Conservation (phyloP, 441 rosid genomes). For the Populus trichocarpa region DNA sequence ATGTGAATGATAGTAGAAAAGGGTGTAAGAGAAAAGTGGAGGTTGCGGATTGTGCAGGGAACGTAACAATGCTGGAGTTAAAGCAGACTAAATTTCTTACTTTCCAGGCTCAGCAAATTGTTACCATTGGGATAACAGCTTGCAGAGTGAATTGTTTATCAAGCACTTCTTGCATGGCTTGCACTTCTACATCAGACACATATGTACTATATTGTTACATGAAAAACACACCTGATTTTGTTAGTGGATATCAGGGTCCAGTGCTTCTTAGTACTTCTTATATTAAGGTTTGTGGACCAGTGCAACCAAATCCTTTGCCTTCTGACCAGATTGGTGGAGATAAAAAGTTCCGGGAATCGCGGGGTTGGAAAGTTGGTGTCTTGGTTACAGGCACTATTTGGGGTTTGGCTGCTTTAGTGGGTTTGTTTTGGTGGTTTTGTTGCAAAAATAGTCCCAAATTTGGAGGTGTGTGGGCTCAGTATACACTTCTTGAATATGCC, state of each 20-base stretch:
- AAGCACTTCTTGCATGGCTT: slow-evolving; percentile 45
- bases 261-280: slow-evolving; percentile 49
- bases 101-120: slow-evolving; percentile 26
- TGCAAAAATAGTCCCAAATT: slow-evolving; percentile 35
- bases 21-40: slow-evolving; percentile 57
- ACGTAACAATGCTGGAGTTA: slow-evolving; percentile 43
- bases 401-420: slow-evolving; percentile 34
- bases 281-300: slow-evolving; percentile 59
- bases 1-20: slow-evolving; percentile 39
- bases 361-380: slow-evolving; percentile 33
- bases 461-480: slow-evolving; percentile 37
- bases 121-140: slow-evolving; percentile 40
- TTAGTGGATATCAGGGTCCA: slow-evolving; percentile 49
- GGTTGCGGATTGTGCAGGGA: slow-evolving; percentile 40
- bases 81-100: slow-evolving; percentile 37
- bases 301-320: slow-evolving; percentile 28
- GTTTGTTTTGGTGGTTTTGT: slow-evolving; percentile 47
- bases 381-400: slow-evolving; percentile 30
- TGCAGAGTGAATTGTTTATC: slow-evolving; percentile 49
- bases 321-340: not conserved
- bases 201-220: slow-evolving; percentile 52
- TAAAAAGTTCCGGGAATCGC: slow-evolving; percentile 22
- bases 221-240: slow-evolving; percentile 38
- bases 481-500: slow-evolving; percentile 50
- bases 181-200: slow-evolving; percentile 61